Percentiles rank a stretch among this genome's conserved stretches.
Evolutionary conservation across 1,139 yeast species (phyloP).

Genomic region (Suhomyces anneliseae): DNA sequence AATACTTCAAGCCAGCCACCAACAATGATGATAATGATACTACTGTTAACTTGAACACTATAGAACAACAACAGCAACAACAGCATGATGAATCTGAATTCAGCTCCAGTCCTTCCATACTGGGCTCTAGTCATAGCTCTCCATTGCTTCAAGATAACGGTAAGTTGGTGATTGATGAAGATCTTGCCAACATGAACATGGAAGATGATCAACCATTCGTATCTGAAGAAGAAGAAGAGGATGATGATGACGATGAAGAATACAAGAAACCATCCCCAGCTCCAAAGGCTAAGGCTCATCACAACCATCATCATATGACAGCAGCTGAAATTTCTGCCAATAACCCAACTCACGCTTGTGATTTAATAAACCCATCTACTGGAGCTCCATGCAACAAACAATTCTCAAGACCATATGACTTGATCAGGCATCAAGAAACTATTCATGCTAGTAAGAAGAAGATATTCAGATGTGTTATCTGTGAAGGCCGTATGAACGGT

Average conservation of each 20-base stretch:
- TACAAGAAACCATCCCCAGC: not conserved
- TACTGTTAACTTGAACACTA: conserved; percentile 6
- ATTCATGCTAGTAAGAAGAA: conserved; percentile 51
- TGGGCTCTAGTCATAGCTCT: not conserved
- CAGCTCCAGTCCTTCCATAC: not conserved
- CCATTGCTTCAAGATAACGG: conserved; percentile 1
- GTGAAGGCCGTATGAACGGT: conserved; percentile 50
- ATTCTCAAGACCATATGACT: conserved; percentile 50
- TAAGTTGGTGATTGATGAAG: conserved; percentile 8
- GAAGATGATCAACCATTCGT: conserved; percentile 6
- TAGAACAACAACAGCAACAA: conserved; percentile 1
- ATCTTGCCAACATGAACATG: conserved; percentile 11
- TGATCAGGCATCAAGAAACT: conserved; percentile 51
- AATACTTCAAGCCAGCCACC: conserved; percentile 13
- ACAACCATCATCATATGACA: conserved; percentile 7
- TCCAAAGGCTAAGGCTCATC: not conserved
- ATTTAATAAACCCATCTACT: conserved; percentile 57
- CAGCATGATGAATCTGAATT: not conserved
- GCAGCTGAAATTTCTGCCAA: conserved; percentile 20
- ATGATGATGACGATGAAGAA: conserved; percentile 10
- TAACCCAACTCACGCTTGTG: conserved; percentile 44
- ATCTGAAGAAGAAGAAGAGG: conserved; percentile 8
- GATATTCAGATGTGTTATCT: conserved; percentile 49
- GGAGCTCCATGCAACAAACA: conserved; percentile 46
- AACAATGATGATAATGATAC: conserved; percentile 2